These are phyloP conservation scores for Coprinellus aureogranulatus DNA, from an alignment of 768 basidiomycete genomes.

Conservation along the genomic window DNA sequence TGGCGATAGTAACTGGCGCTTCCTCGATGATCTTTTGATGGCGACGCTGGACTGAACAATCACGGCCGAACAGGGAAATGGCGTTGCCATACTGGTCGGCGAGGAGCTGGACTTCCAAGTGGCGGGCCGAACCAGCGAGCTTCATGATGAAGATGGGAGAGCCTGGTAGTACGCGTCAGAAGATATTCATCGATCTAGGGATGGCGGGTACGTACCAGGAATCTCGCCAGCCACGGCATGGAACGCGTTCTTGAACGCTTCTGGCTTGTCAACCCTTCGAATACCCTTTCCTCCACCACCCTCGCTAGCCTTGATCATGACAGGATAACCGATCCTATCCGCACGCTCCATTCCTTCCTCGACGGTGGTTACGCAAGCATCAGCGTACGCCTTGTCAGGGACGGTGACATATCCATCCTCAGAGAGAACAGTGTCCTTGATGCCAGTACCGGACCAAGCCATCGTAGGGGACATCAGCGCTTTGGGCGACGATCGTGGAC, in stretches of 20 bases:
- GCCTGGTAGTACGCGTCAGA: slow-evolving; percentile 42
- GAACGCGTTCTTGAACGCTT: slow-evolving; percentile 91
- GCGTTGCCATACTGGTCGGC: slow-evolving; percentile 99
- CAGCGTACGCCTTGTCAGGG: slow-evolving; percentile 82
- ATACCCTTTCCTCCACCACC: slow-evolving; percentile 99
- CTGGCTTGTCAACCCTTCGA: slow-evolving; percentile 83
- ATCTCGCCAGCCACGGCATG: slow-evolving; percentile 94
- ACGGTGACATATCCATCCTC: slow-evolving; percentile 90
- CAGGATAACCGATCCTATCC: slow-evolving; percentile 89
- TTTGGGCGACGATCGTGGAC: slow-evolving; percentile 98
- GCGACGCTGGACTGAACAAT: slow-evolving; percentile 98
- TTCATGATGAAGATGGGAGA: slow-evolving; percentile 99
- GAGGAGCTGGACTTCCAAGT: slow-evolving; percentile 95
- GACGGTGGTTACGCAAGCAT: slow-evolving; percentile 84
- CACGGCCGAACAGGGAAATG: slow-evolving; percentile 97
- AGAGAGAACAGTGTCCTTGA: slow-evolving; percentile 81
- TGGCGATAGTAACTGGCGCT: slow-evolving; percentile 97
- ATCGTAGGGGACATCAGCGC: slow-evolving; percentile 95
- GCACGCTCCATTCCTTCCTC: slow-evolving; percentile 84
- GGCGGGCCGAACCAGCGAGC: slow-evolving; percentile 94
- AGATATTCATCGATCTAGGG: slow-evolving; percentile 11
- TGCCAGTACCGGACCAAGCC: slow-evolving; percentile 97
- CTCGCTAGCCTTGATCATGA: slow-evolving; percentile 99
- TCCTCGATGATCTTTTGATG: slow-evolving; percentile 99
- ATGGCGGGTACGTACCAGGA: slow-evolving; percentile 61